Conservation (phyloP, 164 flowering plant genomes). For the Piper longum region DNA sequence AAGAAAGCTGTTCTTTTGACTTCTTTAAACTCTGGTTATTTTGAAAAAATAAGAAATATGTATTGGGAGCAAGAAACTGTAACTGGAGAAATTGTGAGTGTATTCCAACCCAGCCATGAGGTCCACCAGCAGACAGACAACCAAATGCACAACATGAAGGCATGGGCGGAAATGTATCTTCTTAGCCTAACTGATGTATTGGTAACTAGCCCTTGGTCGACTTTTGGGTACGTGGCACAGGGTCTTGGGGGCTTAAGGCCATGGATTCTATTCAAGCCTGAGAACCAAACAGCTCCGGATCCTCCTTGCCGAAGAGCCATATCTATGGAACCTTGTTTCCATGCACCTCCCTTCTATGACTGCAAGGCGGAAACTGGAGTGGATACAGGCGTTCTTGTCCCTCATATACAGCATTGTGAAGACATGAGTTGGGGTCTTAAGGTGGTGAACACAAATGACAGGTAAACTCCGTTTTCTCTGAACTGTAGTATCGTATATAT, state of each 20-base stretch:
- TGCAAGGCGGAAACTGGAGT: constrained; percentile 46
- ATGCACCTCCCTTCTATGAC: constrained; percentile 73
- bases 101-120: constrained; percentile 77
- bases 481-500: too few relatives aligned
- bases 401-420: background rate
- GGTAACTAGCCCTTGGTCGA: constrained; percentile 79
- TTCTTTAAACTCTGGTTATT: background rate
- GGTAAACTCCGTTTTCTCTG: too few relatives aligned
- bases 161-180: constrained; percentile 76
- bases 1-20: background rate
- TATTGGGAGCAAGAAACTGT: constrained; percentile 16
- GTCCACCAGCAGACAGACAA: constrained; percentile 48
- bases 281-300: constrained; percentile 41
- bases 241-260: constrained; percentile 70
- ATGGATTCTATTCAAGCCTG: constrained; percentile 68
- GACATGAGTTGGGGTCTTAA: background rate
- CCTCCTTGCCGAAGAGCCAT: constrained; percentile 66
- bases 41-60: background rate
- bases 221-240: constrained; percentile 87
- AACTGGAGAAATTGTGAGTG: constrained; percentile 48
- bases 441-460: background rate
- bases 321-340: constrained; percentile 93
- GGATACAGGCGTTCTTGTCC: constrained; percentile 31
- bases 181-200: constrained; percentile 47
- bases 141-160: constrained; percentile 49